phyloP scores from a whole-genome alignment of 2,329 filamentous ascomycete species.

The Thermothelomyces thermophilus region DNA sequence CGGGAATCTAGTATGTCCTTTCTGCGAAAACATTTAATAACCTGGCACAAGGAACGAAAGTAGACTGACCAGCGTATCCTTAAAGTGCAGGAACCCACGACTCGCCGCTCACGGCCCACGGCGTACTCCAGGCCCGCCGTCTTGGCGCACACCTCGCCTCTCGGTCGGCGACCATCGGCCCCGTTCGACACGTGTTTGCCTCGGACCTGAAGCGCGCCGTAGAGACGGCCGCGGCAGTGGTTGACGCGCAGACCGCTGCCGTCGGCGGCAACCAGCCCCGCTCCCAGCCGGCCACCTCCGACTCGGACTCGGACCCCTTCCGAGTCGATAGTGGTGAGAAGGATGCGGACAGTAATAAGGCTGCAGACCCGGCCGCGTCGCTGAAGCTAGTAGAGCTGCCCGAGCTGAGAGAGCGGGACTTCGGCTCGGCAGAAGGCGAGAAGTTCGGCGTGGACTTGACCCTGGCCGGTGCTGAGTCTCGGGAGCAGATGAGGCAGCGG shows the following conservation, averaged over 20 bases:
- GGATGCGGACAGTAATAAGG: no score
- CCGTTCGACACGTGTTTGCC: slow-evolving; percentile 62
- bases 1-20: slow-evolving; percentile 61
- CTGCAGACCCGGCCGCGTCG: neutral
- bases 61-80: no score
- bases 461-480: slow-evolving; percentile 57
- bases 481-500: slow-evolving; percentile 58
- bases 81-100: slow-evolving; percentile 68
- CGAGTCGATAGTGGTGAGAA: no score
- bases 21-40: no score
- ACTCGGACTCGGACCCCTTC: neutral
- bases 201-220: slow-evolving; percentile 71
- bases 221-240: slow-evolving; percentile 62
- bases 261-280: neutral
- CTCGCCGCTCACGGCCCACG: slow-evolving; percentile 74
- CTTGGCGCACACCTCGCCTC: slow-evolving; percentile 57
- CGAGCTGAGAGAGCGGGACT: slow-evolving; percentile 66
- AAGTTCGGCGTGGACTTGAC: slow-evolving; percentile 38
- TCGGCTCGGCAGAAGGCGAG: slow-evolving; percentile 63
- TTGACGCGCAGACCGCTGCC: slow-evolving; percentile 42
- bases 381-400: slow-evolving; percentile 36
- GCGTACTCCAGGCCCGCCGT: slow-evolving; percentile 67
- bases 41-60: no score
- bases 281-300: neutral
- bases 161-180: slow-evolving; percentile 24